Base-by-base conservation (phyloP, 2,329 filamentous ascomycete species). In the Ophiocordyceps camponoti-leonardi region DNA sequence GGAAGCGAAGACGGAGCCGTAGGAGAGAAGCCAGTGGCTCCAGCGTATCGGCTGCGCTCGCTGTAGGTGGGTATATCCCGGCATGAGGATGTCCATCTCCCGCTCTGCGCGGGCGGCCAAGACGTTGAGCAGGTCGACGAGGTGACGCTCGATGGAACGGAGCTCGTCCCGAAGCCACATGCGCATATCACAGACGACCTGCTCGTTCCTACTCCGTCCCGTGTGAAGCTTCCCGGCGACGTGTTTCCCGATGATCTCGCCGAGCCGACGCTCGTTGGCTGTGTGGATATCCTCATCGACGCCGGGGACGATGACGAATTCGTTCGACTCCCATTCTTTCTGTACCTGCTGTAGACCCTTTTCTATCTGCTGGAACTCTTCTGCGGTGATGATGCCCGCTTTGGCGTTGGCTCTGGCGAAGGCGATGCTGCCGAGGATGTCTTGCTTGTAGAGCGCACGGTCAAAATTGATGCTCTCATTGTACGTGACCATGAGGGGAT, bases 151-250 rank as follows among this genome's bases (percentile, higher is more conserved):
- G 44, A 94, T 76, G 51, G 70, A 69, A 47, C 72, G 72, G 47
- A 94, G 67, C 65, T 83, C 73, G 51, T 88, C 80, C 41, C 86
- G 74, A 50, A 94, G 66, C 86, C 86, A 95, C 61, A 94, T 69
- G 49, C 86, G 80, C 83, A 94, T 90, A 56, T 94, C 86, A 20
- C 82, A 88, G 43, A 81, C 86, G 47, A 94, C 79, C 65, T 94
- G 87, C 65, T 95, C 87, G 58, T 94, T 94, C 54, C 87, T 76
- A 61, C 82, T 88, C 45, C 88, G 81, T 41, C 81, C 81, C 3
- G 87, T 94, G 65, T 94, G 88, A 47, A 94, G 75, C 68, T 94
- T 94, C 22, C 88, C 86, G 1, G 81, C 86, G 47, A 83, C 79
- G 23, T 87, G 77, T 61, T 83, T 88, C 56, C 87, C 86, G 50